phyloP scores from a whole-genome alignment of 257 asterid species.

The Fraxinus quadrangulata region DNA sequence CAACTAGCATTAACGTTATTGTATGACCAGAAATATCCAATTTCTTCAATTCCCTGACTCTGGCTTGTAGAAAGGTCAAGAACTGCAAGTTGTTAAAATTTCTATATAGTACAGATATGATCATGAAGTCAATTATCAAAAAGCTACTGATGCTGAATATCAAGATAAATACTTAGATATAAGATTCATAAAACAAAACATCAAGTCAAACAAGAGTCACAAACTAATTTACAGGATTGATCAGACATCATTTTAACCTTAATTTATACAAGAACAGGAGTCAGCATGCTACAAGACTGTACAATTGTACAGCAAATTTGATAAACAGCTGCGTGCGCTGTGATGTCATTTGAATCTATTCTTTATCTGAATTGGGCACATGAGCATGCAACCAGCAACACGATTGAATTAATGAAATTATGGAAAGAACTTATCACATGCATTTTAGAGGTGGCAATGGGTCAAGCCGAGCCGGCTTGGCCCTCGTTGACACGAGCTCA shows the following conservation, averaged over 20 bases:
- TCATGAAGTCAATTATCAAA: too few species aligned
- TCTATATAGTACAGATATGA: conserved; percentile 15
- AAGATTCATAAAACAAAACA: not conserved
- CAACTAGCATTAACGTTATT: conserved; percentile 72
- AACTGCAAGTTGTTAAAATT: conserved; percentile 52
- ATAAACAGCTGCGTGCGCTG: too few species aligned
- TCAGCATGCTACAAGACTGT: not conserved
- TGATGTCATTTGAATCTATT: not conserved
- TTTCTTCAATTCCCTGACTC: conserved; percentile 63
- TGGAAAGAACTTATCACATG: not conserved
- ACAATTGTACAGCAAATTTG: too few species aligned
- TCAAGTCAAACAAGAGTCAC: not conserved
- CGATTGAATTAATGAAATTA: not conserved
- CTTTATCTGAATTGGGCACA: not conserved
- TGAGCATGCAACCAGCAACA: not conserved
- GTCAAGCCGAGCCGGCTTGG: too few species aligned
- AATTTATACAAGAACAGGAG: not conserved
- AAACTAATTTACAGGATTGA: not conserved
- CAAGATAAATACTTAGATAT: not conserved
- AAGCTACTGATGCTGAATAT: not conserved
- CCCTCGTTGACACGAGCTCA: too few species aligned
- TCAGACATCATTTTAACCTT: not conserved
- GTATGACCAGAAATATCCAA: conserved; percentile 37
- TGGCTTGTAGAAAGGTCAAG: conserved; percentile 75
- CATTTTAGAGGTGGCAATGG: too few species aligned